Evolutionary conservation across 768 basidiomycete genomes (phyloP).

Genomic region (Suillus brevipes): DNA sequence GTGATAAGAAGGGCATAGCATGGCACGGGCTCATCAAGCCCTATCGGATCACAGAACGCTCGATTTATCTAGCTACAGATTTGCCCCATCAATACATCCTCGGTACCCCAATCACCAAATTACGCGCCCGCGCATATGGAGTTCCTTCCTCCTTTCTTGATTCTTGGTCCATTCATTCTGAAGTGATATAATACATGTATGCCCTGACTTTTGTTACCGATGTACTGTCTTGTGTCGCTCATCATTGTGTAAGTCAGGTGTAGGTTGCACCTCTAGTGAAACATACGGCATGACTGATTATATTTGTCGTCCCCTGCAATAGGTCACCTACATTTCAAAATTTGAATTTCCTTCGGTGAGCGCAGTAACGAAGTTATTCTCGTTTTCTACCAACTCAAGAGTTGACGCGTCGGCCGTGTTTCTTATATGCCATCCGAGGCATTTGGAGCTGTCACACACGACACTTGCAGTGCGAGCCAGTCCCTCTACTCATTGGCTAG

Average conservation of each 20-base stretch:
- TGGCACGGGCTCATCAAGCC: not conserved
- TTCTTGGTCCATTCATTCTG: not conserved
- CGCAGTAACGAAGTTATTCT: not conserved
- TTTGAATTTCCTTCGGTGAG: not conserved
- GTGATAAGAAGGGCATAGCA: not conserved
- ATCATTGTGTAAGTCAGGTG: not conserved
- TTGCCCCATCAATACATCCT: not conserved
- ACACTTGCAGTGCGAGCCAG: not conserved
- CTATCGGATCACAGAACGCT: no score
- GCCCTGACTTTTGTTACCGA: no score
- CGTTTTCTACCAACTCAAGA: not conserved
- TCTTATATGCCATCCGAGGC: not conserved
- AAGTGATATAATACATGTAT: not conserved
- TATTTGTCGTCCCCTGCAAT: not conserved
- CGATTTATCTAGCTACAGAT: not conserved
- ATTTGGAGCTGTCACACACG: not conserved
- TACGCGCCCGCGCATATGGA: not conserved
- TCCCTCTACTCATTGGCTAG: not conserved
- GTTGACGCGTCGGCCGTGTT: not conserved
- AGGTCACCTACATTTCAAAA: not conserved
- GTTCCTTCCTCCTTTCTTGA: not conserved
- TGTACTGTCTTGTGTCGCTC: not conserved
- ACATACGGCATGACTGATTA: not conserved
- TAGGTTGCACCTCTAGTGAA: not conserved
- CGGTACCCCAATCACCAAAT: not conserved